Evolutionary conservation across 1,284 basidiomycete species (phyloP).

Genomic region (Agroathelia rolfsii): DNA sequence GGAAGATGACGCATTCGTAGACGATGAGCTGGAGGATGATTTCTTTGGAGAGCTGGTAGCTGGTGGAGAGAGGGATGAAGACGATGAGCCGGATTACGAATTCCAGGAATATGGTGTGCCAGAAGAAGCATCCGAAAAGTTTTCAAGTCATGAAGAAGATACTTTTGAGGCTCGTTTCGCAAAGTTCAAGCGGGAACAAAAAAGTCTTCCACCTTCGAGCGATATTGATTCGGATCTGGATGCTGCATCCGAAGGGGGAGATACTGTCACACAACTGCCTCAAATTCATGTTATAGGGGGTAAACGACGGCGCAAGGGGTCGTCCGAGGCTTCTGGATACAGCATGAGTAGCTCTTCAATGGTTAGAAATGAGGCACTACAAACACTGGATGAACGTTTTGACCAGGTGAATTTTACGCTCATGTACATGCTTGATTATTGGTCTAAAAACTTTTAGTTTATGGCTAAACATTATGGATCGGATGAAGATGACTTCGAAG

Average conservation of each 20-base stretch:
- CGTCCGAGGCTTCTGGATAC: slow-evolving; percentile 83
- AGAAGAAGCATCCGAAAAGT: slow-evolving; percentile 21
- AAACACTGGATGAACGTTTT: slow-evolving; percentile 87
- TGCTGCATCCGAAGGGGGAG: slow-evolving; percentile 62
- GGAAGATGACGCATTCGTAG: slow-evolving; percentile 92
- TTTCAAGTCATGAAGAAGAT: slow-evolving; percentile 20
- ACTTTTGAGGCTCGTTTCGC: slow-evolving; percentile 73
- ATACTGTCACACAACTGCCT: slow-evolving; percentile 69
- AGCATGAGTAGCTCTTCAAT: slow-evolving; percentile 97
- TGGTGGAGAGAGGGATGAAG: slow-evolving; percentile 56
- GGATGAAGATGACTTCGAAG: slow-evolving; percentile 41
- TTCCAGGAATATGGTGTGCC: slow-evolving; percentile 57
- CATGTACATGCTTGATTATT: slow-evolving; percentile 2
- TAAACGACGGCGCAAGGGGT: slow-evolving; percentile 67
- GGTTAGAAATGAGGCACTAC: slow-evolving; percentile 85
- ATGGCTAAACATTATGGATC: slow-evolving; percentile 73
- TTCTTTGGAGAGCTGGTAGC: slow-evolving; percentile 68
- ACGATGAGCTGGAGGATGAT: slow-evolving; percentile 60
- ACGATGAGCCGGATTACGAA: slow-evolving; percentile 52
- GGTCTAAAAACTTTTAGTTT: slow-evolving; percentile 24
- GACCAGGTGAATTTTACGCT: slow-evolving; percentile 62
- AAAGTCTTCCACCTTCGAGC: slow-evolving; percentile 24
- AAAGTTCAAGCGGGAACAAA: slow-evolving; percentile 58
- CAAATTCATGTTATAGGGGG: slow-evolving; percentile 68
- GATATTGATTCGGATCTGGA: slow-evolving; percentile 42